Evolutionary conservation across 306 rosid species (phyloP), one percentile per base, ranked within the genome.

Genomic region (Quercus agrifolia): DNA sequence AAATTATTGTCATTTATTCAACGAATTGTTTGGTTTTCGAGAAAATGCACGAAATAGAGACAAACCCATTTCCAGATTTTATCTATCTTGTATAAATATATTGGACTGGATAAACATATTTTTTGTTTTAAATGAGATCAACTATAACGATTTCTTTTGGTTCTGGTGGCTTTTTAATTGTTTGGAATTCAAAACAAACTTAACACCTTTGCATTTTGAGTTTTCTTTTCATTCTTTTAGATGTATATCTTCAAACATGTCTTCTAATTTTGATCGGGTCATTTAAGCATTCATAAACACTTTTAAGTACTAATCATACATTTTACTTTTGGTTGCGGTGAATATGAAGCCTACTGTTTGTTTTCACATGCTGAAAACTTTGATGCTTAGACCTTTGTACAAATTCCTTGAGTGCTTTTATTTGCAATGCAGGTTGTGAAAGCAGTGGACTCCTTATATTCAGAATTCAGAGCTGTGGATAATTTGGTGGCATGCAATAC

Each of bases 381-480:
- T 62, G 33, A 58, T 69, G 64, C 54, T 10, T 13, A 10, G 46
- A 41, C 11, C 17, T 61, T 51, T 49, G 62, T 18, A 67, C 76
- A 49, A 66, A 5, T 66, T 5, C n/a, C 46, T 70, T 55, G 63
- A 56, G 66, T 78, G 74, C 77, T 18, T 74, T 75, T n/a, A 64
- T 83, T 81, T 73, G 58, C 75, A 74, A 78, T 84, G 83, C 87
- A 94, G 98, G 97, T 91, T 80, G 92, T 85, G 30, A 85, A 88
- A 84, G 97, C 98, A 33, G 97, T 90, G 63, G 92, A 86, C 77
- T 80, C 92, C 17, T 86, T 94, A 83, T 81, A 88, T 81, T 79
- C 87, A 28, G 96, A 92, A 88, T 94, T 92, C 85, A 89, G 92
- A 83, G 93, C 85, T 14, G 93, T 94, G 74, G 98, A 94, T 87